phyloP scores from a whole-genome alignment of 805 yeast species.

The Candida awuae region DNA sequence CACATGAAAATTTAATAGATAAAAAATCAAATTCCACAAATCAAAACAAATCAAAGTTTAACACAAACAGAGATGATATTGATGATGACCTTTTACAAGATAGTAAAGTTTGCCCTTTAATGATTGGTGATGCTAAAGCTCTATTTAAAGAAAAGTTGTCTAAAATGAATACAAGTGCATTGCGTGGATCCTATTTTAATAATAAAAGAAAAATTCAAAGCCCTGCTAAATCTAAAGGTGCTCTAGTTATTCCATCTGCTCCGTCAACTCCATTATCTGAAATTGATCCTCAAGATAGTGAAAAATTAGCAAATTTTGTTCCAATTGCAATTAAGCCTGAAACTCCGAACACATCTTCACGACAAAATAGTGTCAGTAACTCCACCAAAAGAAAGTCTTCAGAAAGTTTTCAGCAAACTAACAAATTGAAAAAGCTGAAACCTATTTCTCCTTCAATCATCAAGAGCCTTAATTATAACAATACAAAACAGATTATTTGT shows the following conservation, averaged over 20 bases:
- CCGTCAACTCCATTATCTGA: conserved; percentile 17
- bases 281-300: conserved; percentile 14
- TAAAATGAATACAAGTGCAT: conserved; percentile 26
- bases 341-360: conserved; percentile 2
- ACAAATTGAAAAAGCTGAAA: conserved; percentile 20
- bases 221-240: conserved; percentile 7
- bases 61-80: neutral
- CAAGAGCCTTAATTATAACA: conserved; percentile 32
- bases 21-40: neutral
- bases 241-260: conserved; percentile 7
- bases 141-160: conserved; percentile 30
- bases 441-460: conserved; percentile 28
- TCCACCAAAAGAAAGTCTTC: conserved; percentile 5
- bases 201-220: conserved; percentile 3
- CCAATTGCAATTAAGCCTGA: conserved; percentile 17
- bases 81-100: conserved; percentile 20
- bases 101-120: conserved; percentile 37
- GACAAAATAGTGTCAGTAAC: conserved; percentile 8
- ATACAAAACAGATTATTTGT: conserved; percentile 32
- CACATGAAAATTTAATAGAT: no score
- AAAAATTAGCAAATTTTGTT: conserved; percentile 12
- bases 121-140: conserved; percentile 37
- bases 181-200: conserved; percentile 18
- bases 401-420: conserved; percentile 2
- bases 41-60: neutral